These are phyloP conservation scores for Lactarius akahatsu DNA, from an alignment of 768 basidiomycete genomes.

Conservation along the genomic window DNA sequence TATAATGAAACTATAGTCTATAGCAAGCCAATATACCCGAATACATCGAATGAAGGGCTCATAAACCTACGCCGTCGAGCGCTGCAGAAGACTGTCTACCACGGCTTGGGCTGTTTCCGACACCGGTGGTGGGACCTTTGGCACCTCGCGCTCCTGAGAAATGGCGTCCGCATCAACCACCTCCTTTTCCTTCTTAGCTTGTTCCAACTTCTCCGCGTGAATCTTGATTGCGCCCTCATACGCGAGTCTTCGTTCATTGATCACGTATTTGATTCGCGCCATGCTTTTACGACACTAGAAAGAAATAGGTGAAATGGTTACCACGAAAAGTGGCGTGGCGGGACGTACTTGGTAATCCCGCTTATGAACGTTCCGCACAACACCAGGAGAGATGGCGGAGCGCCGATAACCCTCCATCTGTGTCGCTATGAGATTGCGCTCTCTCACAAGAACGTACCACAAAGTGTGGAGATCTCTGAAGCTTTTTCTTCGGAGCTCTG, in stretches of 20 bases:
- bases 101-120: slow-evolving; percentile 12
- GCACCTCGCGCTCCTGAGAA: slow-evolving; percentile 9
- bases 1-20: slow-evolving; percentile 1
- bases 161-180: slow-evolving; percentile 3
- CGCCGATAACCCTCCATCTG: slow-evolving; percentile 78
- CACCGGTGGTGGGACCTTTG: slow-evolving; percentile 10
- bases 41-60: background rate
- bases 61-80: slow-evolving; percentile 3
- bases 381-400: slow-evolving; percentile 39
- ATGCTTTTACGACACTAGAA: slow-evolving; percentile 86
- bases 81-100: slow-evolving; percentile 10
- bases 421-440: slow-evolving; percentile 87
- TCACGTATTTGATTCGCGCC: slow-evolving; percentile 92
- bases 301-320: background rate
- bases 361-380: slow-evolving; percentile 7
- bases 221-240: slow-evolving; percentile 62
- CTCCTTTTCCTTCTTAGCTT: slow-evolving; percentile 8
- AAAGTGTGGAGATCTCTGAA: slow-evolving; percentile 92
- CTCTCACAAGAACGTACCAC: slow-evolving; percentile 89
- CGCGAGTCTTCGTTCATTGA: slow-evolving; percentile 87
- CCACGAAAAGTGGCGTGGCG: slow-evolving; percentile 8
- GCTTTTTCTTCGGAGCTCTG: slow-evolving; percentile 85
- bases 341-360: slow-evolving; percentile 26
- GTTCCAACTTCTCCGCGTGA: slow-evolving; percentile 28
- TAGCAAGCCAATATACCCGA: background rate